Percentiles rank a stretch among this genome's conserved stretches.
phyloP scores from a whole-genome alignment of 768 basidiomycete species.

The Kwoniella sp. region DNA sequence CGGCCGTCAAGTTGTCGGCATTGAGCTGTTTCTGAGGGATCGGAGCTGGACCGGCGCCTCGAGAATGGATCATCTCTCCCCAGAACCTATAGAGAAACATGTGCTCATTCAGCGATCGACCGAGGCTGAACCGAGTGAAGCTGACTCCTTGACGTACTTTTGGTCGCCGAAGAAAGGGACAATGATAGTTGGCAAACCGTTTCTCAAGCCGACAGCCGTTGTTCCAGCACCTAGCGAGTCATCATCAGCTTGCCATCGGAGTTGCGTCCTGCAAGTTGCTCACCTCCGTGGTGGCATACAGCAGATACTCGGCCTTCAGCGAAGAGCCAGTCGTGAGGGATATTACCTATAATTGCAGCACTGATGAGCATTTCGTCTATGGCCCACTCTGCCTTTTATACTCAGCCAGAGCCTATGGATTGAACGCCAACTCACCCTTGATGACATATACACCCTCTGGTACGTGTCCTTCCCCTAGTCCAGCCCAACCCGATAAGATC shows the following conservation, averaged over 20 bases:
- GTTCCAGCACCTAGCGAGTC: conserved; percentile 60
- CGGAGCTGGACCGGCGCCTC: conserved; percentile 28
- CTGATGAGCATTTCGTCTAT: background rate
- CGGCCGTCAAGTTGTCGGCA: conserved; percentile 61
- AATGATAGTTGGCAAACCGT: conserved; percentile 65
- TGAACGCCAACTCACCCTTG: conserved; percentile 24
- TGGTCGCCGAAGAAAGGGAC: conserved; percentile 67
- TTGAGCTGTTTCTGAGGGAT: conserved; percentile 62
- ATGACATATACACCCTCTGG: conserved; percentile 64
- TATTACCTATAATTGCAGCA: conserved; percentile 54
- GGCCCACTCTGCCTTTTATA: too few relatives aligned
- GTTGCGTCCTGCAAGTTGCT: background rate
- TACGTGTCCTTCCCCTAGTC: conserved; percentile 61
- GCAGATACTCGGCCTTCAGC: conserved; percentile 61
- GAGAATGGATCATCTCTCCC: conserved; percentile 22
- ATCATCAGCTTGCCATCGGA: background rate
- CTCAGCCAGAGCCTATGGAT: too few relatives aligned
- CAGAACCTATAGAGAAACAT: conserved; percentile 24
- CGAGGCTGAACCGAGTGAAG: background rate
- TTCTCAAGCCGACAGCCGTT: conserved; percentile 64
- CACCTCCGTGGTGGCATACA: conserved; percentile 66
- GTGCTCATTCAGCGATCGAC: background rate
- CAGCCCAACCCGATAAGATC: conserved; percentile 70
- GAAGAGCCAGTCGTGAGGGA: conserved; percentile 71
- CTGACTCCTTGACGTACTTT: conserved; percentile 17